Evolutionary conservation across 2,329 filamentous ascomycete species (phyloP).

Genomic region (Immersiporthe knoxdaviesiana): DNA sequence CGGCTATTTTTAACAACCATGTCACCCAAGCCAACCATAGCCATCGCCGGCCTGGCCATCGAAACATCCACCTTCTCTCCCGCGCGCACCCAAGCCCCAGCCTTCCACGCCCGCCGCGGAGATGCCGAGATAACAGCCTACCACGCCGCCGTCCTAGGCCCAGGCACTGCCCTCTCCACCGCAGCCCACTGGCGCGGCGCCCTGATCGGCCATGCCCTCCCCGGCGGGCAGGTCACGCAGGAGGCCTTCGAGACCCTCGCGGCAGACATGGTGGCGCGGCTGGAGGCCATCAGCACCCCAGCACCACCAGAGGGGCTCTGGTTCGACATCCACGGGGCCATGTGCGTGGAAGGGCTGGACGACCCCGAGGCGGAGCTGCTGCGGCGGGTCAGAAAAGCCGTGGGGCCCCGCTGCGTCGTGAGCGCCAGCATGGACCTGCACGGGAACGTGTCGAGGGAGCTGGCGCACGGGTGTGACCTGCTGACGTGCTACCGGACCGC

Average conservation of each 20-base stretch:
- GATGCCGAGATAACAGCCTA: constrained; percentile 49
- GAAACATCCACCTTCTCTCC: constrained; percentile 59
- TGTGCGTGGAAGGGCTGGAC: constrained; percentile 54
- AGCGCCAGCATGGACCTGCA: constrained; percentile 61
- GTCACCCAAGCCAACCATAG: constrained; percentile 46
- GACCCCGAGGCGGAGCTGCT: constrained; percentile 54
- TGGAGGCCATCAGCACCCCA: constrained; percentile 44
- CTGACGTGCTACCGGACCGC: constrained; percentile 58
- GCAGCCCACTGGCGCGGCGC: constrained; percentile 54
- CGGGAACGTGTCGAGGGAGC: constrained; percentile 54
- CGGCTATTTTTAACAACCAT: not conserved
- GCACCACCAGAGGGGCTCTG: constrained; percentile 50
- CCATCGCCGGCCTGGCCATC: constrained; percentile 55
- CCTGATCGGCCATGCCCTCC: constrained; percentile 55
- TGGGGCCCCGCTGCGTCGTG: constrained; percentile 51
- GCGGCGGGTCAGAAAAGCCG: constrained; percentile 46
- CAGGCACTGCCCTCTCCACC: constrained; percentile 44
- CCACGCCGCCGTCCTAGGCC: constrained; percentile 45
- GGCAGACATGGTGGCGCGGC: constrained; percentile 44
- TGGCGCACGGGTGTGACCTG: constrained; percentile 54
- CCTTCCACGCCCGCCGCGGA: constrained; percentile 53
- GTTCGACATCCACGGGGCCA: constrained; percentile 61
- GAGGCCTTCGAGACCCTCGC: constrained; percentile 50
- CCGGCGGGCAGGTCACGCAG: constrained; percentile 52
- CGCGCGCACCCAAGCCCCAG: constrained; percentile 50